Evolutionary conservation across 1,284 basidiomycete species (phyloP).

Genomic region (Marasmius tenuissimus): DNA sequence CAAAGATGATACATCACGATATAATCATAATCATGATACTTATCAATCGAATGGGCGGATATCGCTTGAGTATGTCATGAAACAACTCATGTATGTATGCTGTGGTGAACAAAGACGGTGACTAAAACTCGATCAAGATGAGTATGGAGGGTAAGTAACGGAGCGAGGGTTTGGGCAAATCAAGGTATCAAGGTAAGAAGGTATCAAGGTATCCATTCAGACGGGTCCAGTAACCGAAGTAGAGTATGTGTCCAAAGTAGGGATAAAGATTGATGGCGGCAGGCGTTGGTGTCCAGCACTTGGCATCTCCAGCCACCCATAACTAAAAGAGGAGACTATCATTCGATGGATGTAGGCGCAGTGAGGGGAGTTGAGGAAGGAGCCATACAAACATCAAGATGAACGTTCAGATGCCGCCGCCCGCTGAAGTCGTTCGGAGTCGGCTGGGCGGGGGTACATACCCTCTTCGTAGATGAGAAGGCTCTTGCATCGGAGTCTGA

Average conservation of each 20-base stretch:
- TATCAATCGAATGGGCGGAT: not conserved
- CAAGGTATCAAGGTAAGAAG: not conserved
- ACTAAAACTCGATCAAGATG: not conserved
- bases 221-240: not conserved
- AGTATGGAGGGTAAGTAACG: not conserved
- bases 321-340: not conserved
- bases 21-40: not conserved
- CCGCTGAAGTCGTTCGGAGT: not conserved
- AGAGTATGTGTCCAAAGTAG: not conserved
- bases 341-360: not conserved
- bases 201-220: not conserved
- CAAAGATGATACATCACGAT: not conserved
- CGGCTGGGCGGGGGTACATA: not conserved
- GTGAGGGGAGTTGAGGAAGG: too few species aligned
- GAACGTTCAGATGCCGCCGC: not conserved
- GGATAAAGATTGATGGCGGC: not conserved
- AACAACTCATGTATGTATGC: too few species aligned
- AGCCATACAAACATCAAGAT: too few species aligned
- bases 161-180: not conserved
- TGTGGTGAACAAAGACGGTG: not conserved
- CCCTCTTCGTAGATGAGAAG: not conserved
- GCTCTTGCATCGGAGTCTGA: not conserved
- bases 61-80: not conserved
- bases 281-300: not conserved
- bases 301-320: not conserved